These are phyloP conservation scores for Xylariaceae sp. DNA, from an alignment of 2,329 filamentous ascomycete genomes.

Conservation along the genomic window DNA sequence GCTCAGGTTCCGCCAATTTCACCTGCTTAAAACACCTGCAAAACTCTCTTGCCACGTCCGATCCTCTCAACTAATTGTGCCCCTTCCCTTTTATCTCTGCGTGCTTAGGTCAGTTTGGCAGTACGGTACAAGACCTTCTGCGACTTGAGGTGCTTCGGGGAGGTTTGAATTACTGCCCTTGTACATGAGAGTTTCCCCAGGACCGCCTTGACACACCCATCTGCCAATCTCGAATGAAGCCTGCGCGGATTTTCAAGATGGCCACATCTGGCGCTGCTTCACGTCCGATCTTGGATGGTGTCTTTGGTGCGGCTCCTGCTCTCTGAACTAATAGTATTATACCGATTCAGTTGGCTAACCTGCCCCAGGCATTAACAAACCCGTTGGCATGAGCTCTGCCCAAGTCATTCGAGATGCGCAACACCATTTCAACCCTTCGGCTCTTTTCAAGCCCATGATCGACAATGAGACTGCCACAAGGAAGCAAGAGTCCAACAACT, in stretches of 20 bases:
- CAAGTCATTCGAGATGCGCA: slow-evolving; percentile 89
- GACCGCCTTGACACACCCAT: no score
- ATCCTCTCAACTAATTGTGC: no score
- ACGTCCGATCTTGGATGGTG: slow-evolving; percentile 47
- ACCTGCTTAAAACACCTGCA: no score
- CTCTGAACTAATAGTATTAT: neutral
- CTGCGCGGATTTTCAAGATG: slow-evolving; percentile 42
- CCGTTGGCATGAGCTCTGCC: slow-evolving; percentile 78
- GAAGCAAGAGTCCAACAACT: slow-evolving; percentile 52
- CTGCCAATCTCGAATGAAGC: slow-evolving; percentile 28
- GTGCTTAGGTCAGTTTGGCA: no score
- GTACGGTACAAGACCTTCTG: no score
- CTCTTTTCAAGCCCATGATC: slow-evolving; percentile 75
- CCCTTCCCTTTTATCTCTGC: no score
- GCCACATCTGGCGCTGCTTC: slow-evolving; percentile 40
- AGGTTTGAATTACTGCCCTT: no score
- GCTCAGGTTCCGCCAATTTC: no score
- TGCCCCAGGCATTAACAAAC: slow-evolving; percentile 69
- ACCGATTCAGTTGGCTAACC: slow-evolving; percentile 6
- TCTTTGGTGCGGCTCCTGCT: slow-evolving; percentile 47
- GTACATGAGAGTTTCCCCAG: no score
- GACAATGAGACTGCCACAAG: slow-evolving; percentile 56
- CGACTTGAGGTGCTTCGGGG: no score
- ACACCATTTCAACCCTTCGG: slow-evolving; percentile 74
- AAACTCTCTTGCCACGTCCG: no score